Evolutionary conservation across 1,139 yeast species (phyloP), one percentile per base, ranked within the genome.

Genomic region (Hyphopichia pseudoburtonii): DNA sequence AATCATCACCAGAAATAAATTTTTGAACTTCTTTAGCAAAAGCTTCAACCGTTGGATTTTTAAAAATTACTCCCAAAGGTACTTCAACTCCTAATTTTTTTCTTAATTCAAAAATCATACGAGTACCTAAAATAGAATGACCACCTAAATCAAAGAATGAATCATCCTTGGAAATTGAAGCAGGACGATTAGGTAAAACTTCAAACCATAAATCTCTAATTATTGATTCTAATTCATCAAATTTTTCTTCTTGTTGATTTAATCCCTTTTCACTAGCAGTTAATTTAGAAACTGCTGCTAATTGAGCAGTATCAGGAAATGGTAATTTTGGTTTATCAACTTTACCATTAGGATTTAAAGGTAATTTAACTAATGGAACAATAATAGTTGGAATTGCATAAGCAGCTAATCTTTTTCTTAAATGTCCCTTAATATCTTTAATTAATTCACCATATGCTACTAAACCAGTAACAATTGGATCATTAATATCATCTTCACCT

Each of bases 81-180:
- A 92, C 71, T 43, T 88, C 96, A 30, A 89, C 77, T 34, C 79
- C 75, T 42, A 90, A 70, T 49, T 75, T 76, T 67, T 86, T 85
- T 60, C 97, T 79, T 48, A 92, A 76, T 50, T 86, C 92, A 54
- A 92, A 92, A 47, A 92, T 92, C 97, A 94, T 89, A 60, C 95
- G 78, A 0, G 99, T 94, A 9, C 97, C 98, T 48, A 92, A 71
- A 51, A 94, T 90, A 1, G 97, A 90, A 62, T 94, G 98, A 4
- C 99, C 99, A 41, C 99, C 99, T 41, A 94, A 70, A 56, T 94
- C 99, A 54, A 94, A 94, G 77, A 94, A 94, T 3, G 95, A 86
- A 57, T 94, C 98, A 3, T 76, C 74, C 31, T 84, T 84, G 26
- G 82, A 73, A 36, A 89, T 77, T 8, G 84, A 64, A 1, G 92